phyloP scores from a whole-genome alignment of 2,329 filamentous ascomycete species.

The Fonsecaea erecta region DNA sequence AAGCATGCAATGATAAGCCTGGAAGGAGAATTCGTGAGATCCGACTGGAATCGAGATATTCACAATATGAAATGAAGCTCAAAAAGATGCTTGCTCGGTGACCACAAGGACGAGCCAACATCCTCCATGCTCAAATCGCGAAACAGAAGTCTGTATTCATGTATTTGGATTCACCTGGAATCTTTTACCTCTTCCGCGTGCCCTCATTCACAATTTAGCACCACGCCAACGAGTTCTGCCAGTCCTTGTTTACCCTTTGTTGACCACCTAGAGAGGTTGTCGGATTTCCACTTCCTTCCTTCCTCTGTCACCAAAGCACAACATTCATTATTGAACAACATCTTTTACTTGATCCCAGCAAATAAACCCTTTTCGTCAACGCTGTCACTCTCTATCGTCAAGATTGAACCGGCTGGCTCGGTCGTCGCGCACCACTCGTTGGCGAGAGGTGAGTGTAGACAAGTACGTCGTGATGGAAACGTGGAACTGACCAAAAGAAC shows the following conservation, averaged over 20 bases:
- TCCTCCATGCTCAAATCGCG: not conserved
- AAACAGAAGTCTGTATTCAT: not conserved
- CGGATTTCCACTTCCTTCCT: not conserved
- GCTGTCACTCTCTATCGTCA: constrained; percentile 7
- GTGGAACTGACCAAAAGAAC: constrained; percentile 7
- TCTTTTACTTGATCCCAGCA: not conserved
- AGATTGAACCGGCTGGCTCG: constrained; percentile 12
- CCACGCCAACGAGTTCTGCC: constrained; percentile 4
- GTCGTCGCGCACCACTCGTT: not conserved
- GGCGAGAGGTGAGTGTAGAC: constrained; percentile 4
- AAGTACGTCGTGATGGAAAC: not conserved
- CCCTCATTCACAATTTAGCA: not conserved
- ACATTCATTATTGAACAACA: not conserved
- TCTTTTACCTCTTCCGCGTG: not conserved
- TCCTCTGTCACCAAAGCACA: not conserved
- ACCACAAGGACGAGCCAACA: not conserved
- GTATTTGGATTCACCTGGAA: not conserved
- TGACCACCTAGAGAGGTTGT: not conserved
- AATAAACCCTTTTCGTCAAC: not conserved
- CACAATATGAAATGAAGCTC: not conserved
- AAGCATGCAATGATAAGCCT: constrained; percentile 4
- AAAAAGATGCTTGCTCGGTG: not conserved
- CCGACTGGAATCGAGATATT: not conserved
- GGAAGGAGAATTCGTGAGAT: not conserved
- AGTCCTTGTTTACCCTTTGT: constrained; percentile 7